Conservation (phyloP, 2,329 filamentous ascomycete genomes). For the Diaporthe helianthi region DNA sequence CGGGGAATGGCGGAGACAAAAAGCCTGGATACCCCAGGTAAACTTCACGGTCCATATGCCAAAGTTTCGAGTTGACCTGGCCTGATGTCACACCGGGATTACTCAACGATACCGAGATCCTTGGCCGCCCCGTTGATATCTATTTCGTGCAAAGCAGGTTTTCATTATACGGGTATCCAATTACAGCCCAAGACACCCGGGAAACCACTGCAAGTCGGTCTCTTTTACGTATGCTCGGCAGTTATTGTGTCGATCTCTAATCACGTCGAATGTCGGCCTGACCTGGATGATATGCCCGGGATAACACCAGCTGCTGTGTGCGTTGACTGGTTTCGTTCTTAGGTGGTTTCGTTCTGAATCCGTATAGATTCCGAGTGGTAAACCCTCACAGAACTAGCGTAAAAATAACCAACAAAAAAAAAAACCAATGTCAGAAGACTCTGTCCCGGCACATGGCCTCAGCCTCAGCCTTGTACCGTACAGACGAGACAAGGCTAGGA, state of each 20-base stretch:
- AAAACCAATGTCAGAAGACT: too few species aligned
- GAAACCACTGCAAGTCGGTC: slow-evolving; percentile 6
- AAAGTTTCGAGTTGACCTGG: neutral
- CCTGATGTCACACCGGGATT: neutral
- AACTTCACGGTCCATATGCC: neutral
- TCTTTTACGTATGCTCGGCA: neutral
- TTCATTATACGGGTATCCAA: neutral
- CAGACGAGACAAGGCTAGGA: too few species aligned
- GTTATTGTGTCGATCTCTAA: neutral
- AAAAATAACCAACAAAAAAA: too few species aligned
- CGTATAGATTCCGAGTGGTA: too few species aligned
- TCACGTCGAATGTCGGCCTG: neutral
- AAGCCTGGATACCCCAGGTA: neutral
- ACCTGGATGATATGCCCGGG: slow-evolving; percentile 14
- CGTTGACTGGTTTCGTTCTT: too few species aligned
- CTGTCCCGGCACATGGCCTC: too few species aligned
- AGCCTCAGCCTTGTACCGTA: too few species aligned
- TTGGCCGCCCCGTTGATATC: neutral
- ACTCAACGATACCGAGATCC: neutral
- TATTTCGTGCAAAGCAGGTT: neutral
- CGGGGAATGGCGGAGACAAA: neutral
- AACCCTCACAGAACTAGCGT: too few species aligned
- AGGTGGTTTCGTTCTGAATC: too few species aligned
- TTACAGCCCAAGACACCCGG: neutral
- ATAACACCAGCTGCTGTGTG: neutral